These are phyloP conservation scores for Nicotiana otophora DNA, from an alignment of 257 asterid species.

Conservation along the genomic window DNA sequence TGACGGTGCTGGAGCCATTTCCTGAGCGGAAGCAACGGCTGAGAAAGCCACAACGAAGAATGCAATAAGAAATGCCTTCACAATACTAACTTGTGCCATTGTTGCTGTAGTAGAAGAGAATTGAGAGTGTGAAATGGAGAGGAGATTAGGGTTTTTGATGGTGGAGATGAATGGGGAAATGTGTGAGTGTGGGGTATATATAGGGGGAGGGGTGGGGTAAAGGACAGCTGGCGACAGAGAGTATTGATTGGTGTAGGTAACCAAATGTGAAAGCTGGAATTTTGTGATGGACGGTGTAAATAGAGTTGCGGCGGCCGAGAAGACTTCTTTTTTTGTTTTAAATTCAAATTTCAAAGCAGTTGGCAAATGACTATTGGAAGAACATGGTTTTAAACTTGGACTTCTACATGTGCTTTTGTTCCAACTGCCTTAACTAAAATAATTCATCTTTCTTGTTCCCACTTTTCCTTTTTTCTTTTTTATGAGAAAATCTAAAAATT, in stretches of 20 bases:
- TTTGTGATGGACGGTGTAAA: no score
- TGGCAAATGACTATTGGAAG: no score
- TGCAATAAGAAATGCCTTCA: conserved; percentile 13
- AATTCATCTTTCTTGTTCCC: no score
- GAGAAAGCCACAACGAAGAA: neutral
- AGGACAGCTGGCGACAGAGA: conserved; percentile 3
- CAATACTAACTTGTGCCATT: conserved; percentile 23
- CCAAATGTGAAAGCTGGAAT: neutral
- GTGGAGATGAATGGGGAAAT: neutral
- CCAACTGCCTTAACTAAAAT: no score
- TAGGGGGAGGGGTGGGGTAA: neutral
- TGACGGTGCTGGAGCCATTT: conserved; percentile 22
- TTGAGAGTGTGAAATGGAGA: neutral
- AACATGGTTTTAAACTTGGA: no score
- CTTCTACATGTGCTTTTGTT: no score
- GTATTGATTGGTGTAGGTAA: neutral
- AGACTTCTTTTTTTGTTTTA: no score
- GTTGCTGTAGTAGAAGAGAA: neutral
- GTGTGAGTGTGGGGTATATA: neutral
- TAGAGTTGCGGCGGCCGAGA: no score
- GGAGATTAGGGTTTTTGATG: neutral
- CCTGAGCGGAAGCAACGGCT: conserved; percentile 19
- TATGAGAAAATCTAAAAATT: no score
- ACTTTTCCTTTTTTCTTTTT: no score
- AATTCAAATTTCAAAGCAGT: no score